A percentile compares a stretch with the other conserved stretches of the same genome.
Evolutionary conservation across 345 rosid species (phyloP).

Genomic region (Geranium rotundifolium): DNA sequence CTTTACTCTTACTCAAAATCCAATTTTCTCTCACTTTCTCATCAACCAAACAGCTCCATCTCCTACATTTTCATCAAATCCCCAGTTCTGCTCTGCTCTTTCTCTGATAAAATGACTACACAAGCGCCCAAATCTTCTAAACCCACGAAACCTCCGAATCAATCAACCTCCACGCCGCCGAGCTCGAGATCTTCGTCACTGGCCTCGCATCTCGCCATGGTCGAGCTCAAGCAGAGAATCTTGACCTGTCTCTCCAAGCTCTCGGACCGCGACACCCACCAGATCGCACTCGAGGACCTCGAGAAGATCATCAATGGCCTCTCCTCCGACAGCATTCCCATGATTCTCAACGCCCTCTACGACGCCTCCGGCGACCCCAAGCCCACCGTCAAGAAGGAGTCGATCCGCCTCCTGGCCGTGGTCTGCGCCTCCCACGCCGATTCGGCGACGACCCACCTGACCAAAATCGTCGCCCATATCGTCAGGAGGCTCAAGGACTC

Average conservation of each 20-base stretch:
- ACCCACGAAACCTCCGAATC: slow-evolving; percentile 11
- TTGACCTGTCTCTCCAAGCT: slow-evolving; percentile 82
- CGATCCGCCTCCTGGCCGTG: slow-evolving; percentile 54
- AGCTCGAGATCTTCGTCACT: slow-evolving; percentile 36
- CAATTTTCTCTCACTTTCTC: neutral
- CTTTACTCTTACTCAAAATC: neutral
- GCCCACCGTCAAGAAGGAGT: slow-evolving; percentile 83
- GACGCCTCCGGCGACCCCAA: slow-evolving; percentile 78
- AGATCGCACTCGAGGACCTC: slow-evolving; percentile 90
- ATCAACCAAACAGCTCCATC: neutral
- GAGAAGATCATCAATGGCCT: slow-evolving; percentile 56
- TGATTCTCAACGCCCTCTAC: slow-evolving; percentile 81
- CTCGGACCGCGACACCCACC: slow-evolving; percentile 89
- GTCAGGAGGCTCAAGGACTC: slow-evolving; percentile 71
- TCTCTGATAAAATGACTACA: neutral
- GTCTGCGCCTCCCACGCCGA: slow-evolving; percentile 53
- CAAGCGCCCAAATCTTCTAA: slow-evolving; percentile 29
- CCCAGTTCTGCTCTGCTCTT: neutral
- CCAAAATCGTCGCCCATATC: slow-evolving; percentile 57
- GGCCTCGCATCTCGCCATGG: slow-evolving; percentile 84
- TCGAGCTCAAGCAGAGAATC: slow-evolving; percentile 81
- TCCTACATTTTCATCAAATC: neutral
- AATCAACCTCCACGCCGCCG: slow-evolving; percentile 16
- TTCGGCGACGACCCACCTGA: slow-evolving; percentile 54
- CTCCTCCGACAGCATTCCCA: slow-evolving; percentile 65